Base-by-base conservation (phyloP, 2,329 filamentous ascomycete genomes). In the Arthrobotrys pseudoclavata region DNA sequence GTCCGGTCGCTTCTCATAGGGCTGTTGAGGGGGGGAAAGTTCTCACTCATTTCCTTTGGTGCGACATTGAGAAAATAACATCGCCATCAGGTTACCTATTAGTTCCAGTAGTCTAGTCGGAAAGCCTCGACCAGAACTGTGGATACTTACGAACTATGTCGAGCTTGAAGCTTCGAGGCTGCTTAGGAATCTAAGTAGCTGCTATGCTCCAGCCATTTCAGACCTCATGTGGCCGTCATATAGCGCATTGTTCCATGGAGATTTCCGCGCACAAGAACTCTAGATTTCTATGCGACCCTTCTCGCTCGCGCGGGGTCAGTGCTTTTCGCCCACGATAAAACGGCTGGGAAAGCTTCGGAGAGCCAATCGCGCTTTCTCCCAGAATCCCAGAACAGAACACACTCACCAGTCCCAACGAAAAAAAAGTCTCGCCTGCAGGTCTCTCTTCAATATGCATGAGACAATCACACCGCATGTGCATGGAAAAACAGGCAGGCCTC, bases 401-500 rank as follows among this genome's bases (percentile, higher is more conserved):
- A 2, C 31, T 9, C 24, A 15, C 18, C 31, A 42, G 57, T 64
- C 68, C 68, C 55, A 75, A 62, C 55, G 55, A 50, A 69, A 76
- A 48, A 50, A 37, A 45, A 60, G 60, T 64, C 60, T 76, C 61
- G 48, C 57, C 67, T 77, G 74, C 74, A 67, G 22, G 66, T 61
- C 40, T 55, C 61, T 64, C 34, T 62, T 61, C 45, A n/a, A 31
- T 29, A 45, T 62, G 72, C 72, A 61, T 48, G 61, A 67, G 67
- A 71, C 67, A 77, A 77, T 77, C 74, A 77, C 74, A 71, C 60
- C 53, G 67, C 74, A 76, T 64, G 26, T 62, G 61, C 61, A 62
- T 71, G 42, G 62, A 55, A 61, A 67, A 53, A 68, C 37, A 48
- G 45, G 42, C 34, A 42, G 34, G 37, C 52, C 52, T 69, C 42